Percentiles rank a stretch among this genome's conserved stretches.
phyloP scores from a whole-genome alignment of 2,329 filamentous ascomycete species.

The Fusarium sp. region DNA sequence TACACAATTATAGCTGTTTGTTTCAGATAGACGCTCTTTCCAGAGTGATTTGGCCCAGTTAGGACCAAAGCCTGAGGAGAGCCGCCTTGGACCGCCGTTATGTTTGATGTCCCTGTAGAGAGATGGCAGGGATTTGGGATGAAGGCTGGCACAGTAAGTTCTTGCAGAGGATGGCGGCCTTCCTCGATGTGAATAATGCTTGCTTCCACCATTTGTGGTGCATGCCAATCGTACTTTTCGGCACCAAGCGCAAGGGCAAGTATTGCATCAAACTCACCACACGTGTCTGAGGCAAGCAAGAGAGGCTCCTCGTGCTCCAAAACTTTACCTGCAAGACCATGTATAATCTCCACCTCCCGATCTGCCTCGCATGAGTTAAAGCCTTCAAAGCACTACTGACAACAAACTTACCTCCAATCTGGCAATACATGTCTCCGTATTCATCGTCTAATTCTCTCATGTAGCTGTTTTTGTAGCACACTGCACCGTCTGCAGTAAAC shows the following conservation, averaged over 20 bases:
- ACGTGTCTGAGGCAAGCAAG: conserved; percentile 75
- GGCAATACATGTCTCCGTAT: conserved; percentile 85
- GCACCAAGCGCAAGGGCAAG: conserved; percentile 84
- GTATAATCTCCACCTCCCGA: conserved; percentile 87
- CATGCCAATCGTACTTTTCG: conserved; percentile 73
- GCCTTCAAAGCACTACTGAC: background rate
- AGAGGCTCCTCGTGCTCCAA: conserved; percentile 75
- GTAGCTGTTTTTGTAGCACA: conserved; percentile 86
- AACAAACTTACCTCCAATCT: conserved; percentile 74
- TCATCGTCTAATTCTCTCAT: conserved; percentile 84
- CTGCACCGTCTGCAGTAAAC: conserved; percentile 75
- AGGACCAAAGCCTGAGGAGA: conserved; percentile 74
- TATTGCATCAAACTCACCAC: conserved; percentile 87
- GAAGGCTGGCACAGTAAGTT: conserved; percentile 81
- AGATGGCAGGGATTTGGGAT: conserved; percentile 84
- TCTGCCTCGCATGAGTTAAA: conserved; percentile 59
- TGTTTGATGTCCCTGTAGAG: conserved; percentile 59
- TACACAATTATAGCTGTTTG: conserved; percentile 92
- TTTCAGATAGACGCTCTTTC: conserved; percentile 95
- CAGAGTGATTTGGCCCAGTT: conserved; percentile 95
- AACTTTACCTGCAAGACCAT: conserved; percentile 76
- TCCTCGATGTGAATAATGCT: conserved; percentile 78
- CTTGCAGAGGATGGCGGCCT: conserved; percentile 89
- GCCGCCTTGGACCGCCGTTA: background rate
- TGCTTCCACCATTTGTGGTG: conserved; percentile 73